phyloP scores from a whole-genome alignment of 768 basidiomycete genomes.

The Holtermanniella nyarrowii region DNA sequence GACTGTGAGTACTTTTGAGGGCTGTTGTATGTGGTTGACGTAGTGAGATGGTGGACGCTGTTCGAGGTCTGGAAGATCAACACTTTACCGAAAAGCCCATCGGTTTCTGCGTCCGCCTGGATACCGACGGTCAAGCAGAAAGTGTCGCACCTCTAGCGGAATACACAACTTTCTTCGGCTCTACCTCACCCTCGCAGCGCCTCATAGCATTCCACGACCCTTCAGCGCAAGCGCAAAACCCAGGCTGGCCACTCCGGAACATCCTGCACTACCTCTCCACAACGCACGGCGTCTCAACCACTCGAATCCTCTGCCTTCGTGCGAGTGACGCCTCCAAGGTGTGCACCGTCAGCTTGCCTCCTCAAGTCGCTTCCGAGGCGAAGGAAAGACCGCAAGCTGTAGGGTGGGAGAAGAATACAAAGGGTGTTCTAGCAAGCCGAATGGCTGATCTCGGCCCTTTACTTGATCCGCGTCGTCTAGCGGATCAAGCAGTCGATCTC shows the following conservation, averaged over 20 bases:
- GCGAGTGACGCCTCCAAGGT: constrained; percentile 30
- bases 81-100: not conserved
- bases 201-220: constrained; percentile 70
- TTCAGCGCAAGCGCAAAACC: constrained; percentile 60
- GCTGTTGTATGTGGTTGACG: not conserved
- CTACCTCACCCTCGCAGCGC: constrained; percentile 36
- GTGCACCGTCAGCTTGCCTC: constrained; percentile 1
- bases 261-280: constrained; percentile 69
- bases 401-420: constrained; percentile 90
- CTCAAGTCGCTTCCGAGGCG: not conserved
- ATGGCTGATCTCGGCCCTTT: constrained; percentile 84
- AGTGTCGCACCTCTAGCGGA: constrained; percentile 6
- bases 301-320: constrained; percentile 70
- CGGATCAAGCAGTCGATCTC: constrained; percentile 93
- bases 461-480: constrained; percentile 89
- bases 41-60: constrained; percentile 6
- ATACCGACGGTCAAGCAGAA: constrained; percentile 5
- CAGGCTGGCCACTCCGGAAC: constrained; percentile 91
- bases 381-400: constrained; percentile 53
- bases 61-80: constrained; percentile 8
- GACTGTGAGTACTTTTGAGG: constrained; percentile 45
- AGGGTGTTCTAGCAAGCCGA: constrained; percentile 76
- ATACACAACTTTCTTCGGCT: constrained; percentile 48
- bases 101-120: constrained; percentile 12
- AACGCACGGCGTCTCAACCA: constrained; percentile 45